A percentile compares a stretch with the other conserved stretches of the same genome.
These are phyloP conservation scores for Solanum chmielewskii DNA, from an alignment of 257 asterid species.

Conservation along the genomic window DNA sequence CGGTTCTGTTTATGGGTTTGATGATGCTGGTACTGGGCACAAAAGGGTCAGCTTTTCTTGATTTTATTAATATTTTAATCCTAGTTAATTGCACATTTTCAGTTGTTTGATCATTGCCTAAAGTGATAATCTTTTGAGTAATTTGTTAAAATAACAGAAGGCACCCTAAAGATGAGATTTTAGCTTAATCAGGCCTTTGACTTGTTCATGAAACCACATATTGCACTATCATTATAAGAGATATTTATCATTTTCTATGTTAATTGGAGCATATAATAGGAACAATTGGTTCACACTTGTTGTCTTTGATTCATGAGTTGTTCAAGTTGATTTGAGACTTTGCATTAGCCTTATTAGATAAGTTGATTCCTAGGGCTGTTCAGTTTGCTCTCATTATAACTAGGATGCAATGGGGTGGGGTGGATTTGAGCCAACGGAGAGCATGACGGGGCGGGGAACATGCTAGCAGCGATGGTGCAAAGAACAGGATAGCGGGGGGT, in stretches of 20 bases:
- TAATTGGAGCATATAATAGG: not conserved
- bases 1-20: conserved; percentile 68
- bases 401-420: not conserved
- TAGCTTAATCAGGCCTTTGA: not conserved
- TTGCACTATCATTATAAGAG: not conserved
- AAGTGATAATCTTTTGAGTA: not conserved
- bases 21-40: conserved; percentile 69
- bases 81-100: not conserved
- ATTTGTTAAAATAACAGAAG: not conserved
- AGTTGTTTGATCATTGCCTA: not conserved
- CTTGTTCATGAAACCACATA: not conserved
- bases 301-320: not conserved
- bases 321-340: not conserved
- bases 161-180: not conserved
- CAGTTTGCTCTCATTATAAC: not conserved
- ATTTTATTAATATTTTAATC: not conserved
- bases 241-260: not conserved
- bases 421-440: not conserved
- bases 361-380: not conserved
- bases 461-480: not conserved
- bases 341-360: not conserved
- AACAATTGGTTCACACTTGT: not conserved
- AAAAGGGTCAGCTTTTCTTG: conserved; percentile 52
- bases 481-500: not conserved
- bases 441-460: not conserved